Conservation (phyloP, 1,284 basidiomycete genomes). For the Dichomitus squalens region DNA sequence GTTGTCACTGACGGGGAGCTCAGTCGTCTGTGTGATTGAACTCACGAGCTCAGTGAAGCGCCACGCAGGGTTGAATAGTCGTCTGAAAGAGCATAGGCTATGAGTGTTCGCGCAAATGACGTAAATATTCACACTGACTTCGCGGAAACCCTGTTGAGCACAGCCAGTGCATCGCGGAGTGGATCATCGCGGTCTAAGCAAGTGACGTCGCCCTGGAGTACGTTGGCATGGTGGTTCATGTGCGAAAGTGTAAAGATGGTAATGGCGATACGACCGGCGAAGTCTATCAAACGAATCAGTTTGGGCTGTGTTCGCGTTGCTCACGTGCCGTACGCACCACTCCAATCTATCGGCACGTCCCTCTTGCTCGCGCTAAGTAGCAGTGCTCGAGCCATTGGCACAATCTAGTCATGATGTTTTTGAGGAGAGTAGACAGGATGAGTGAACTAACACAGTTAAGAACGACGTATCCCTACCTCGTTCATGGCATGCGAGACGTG, state of each 20-base stretch:
- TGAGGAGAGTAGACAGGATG: too few relatives aligned
- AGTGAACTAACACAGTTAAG: neutral
- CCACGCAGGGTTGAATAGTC: constrained; percentile 27
- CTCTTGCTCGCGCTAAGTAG: constrained; percentile 9
- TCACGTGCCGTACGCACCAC: constrained; percentile 9
- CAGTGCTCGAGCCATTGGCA: constrained; percentile 11
- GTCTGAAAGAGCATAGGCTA: constrained; percentile 3
- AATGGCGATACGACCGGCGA: constrained; percentile 21
- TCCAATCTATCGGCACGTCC: constrained; percentile 21
- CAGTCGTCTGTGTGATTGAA: neutral
- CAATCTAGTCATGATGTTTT: constrained; percentile 7
- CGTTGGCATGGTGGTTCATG: constrained; percentile 12
- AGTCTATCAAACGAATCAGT: constrained; percentile 7
- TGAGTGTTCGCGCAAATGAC: neutral
- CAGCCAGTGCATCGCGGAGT: constrained; percentile 10
- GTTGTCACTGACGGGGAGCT: neutral
- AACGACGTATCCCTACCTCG: constrained; percentile 10
- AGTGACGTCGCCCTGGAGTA: constrained; percentile 11
- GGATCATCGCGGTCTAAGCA: constrained; percentile 12
- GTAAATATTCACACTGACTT: constrained; percentile 2
- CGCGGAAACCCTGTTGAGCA: constrained; percentile 19
- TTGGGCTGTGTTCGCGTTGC: too few relatives aligned
- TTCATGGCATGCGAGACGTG: constrained; percentile 25
- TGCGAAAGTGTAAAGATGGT: constrained; percentile 22
- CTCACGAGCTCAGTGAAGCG: constrained; percentile 20